phyloP scores from a whole-genome alignment of 306 rosid genomes.

The Canavalia gladiata region DNA sequence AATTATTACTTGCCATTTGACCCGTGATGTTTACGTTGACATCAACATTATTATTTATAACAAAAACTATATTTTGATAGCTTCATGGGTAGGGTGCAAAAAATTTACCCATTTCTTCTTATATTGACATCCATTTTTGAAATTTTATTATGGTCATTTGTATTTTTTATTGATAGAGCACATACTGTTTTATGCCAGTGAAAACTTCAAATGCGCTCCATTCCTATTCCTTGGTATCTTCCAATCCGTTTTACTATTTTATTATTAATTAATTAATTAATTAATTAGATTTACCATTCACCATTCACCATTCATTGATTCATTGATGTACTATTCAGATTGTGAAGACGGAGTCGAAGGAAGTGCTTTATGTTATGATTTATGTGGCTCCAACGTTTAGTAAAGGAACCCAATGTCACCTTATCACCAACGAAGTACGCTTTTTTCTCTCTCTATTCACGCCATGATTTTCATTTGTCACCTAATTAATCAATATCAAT shows the following conservation, averaged over 20 bases:
- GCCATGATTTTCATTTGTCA: no score
- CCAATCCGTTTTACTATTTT: neutral
- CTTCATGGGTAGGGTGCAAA: conserved; percentile 9
- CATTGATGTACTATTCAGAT: neutral
- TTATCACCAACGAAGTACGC: conserved; percentile 71
- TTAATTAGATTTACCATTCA: neutral
- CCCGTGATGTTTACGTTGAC: conserved; percentile 11
- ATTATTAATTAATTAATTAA: no score
- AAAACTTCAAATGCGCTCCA: conserved; percentile 45
- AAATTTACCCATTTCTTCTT: conserved; percentile 1
- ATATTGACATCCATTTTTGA: neutral
- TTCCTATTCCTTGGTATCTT: conserved; percentile 31
- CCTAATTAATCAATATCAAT: neutral
- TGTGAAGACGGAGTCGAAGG: conserved; percentile 55
- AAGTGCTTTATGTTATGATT: conserved; percentile 74
- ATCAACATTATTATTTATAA: neutral
- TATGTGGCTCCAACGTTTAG: conserved; percentile 98
- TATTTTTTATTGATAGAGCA: conserved; percentile 69
- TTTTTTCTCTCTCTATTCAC: no score
- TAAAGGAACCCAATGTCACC: conserved; percentile 94
- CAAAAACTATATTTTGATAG: neutral
- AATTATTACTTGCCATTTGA: neutral
- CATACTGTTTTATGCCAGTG: conserved; percentile 97
- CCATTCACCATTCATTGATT: neutral
- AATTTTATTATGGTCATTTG: conserved; percentile 32